phyloP scores from a whole-genome alignment of 2,329 filamentous ascomycete species.

The Diaporthe capsici region DNA sequence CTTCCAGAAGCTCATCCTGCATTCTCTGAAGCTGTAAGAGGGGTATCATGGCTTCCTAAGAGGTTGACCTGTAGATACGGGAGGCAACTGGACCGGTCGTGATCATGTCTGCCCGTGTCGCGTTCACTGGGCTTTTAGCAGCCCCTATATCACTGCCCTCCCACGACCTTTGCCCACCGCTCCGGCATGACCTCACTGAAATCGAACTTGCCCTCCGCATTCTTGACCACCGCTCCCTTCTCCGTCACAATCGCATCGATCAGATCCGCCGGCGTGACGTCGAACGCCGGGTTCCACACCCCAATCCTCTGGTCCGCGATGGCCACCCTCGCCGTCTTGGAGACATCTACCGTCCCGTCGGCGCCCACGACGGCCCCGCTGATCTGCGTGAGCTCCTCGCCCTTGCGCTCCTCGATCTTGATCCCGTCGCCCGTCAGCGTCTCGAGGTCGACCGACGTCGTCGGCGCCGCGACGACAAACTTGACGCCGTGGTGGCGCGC shows the following conservation, averaged over 20 bases:
- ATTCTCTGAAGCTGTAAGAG: conserved; percentile 57
- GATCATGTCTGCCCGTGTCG: background rate
- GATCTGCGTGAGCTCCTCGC: conserved; percentile 86
- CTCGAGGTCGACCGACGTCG: conserved; percentile 90
- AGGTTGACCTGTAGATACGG: background rate
- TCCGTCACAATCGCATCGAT: conserved; percentile 98
- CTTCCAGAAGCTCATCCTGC: conserved; percentile 79
- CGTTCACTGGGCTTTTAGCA: background rate
- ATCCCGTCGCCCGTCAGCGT: conserved; percentile 86
- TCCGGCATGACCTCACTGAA: conserved; percentile 70
- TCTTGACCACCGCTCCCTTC: conserved; percentile 87
- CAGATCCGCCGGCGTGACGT: conserved; percentile 88
- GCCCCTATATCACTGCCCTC: conserved; percentile 11
- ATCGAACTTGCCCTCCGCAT: conserved; percentile 77
- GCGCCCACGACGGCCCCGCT: conserved; percentile 79
- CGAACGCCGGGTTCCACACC: conserved; percentile 98
- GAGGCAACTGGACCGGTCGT: background rate
- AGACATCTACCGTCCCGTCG: conserved; percentile 74
- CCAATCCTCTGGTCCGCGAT: conserved; percentile 83
- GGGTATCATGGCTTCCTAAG: background rate
- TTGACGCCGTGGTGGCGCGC: conserved; percentile 90
- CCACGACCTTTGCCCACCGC: conserved; percentile 61
- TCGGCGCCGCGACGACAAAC: conserved; percentile 94
- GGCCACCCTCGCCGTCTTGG: conserved; percentile 78
- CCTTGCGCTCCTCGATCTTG: conserved; percentile 88